phyloP scores from a whole-genome alignment of 2,329 filamentous ascomycete species.

The Shiraia sp. region DNA sequence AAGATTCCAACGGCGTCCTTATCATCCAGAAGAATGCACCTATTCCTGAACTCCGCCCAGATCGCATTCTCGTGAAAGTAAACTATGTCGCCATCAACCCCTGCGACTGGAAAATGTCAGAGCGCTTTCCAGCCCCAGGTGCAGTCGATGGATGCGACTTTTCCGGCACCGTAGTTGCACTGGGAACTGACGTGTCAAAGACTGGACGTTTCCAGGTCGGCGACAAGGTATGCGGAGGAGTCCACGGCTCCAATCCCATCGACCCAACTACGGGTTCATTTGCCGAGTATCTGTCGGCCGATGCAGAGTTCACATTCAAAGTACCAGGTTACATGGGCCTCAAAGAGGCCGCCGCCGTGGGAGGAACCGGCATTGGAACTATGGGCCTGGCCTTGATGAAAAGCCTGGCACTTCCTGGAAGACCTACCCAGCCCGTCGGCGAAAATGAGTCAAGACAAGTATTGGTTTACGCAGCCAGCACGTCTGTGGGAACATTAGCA shows the following conservation, averaged over 20 bases:
- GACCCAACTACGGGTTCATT: conserved; percentile 17
- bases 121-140: background rate
- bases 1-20: too few relatives aligned
- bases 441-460: conserved; percentile 18
- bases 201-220: conserved; percentile 15
- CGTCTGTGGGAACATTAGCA: conserved; percentile 1
- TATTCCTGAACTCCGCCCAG: background rate
- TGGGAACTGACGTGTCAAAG: conserved; percentile 34
- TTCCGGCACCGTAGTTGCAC: conserved; percentile 35
- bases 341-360: conserved; percentile 40
- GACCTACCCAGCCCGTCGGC: background rate
- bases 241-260: conserved; percentile 8
- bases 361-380: conserved; percentile 39
- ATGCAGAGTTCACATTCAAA: conserved; percentile 43
- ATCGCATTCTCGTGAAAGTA: conserved; percentile 1
- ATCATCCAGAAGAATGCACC: too few relatives aligned
- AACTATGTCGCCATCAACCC: conserved; percentile 8
- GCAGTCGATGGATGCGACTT: conserved; percentile 38
- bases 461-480: conserved; percentile 31
- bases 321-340: conserved; percentile 35
- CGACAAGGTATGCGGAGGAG: conserved; percentile 35
- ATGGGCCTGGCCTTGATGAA: conserved; percentile 43
- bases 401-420: conserved; percentile 36
- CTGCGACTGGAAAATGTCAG: conserved; percentile 6
- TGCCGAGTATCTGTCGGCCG: conserved; percentile 37